phyloP scores from a whole-genome alignment of 2,329 filamentous ascomycete species.

The Achaetomium macrosporum region DNA sequence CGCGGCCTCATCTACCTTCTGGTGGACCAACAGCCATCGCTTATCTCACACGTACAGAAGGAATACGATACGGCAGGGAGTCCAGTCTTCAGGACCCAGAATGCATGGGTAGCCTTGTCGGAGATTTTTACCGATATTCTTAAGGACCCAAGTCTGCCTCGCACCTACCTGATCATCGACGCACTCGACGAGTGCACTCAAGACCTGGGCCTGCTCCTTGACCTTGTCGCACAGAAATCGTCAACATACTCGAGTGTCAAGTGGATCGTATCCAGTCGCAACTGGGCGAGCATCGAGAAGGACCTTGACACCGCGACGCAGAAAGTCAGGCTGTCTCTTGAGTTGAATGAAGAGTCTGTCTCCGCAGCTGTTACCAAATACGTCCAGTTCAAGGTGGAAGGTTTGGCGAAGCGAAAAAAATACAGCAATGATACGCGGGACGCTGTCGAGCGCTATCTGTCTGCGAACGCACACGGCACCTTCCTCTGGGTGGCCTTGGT shows the following conservation, averaged over 20 bases:
- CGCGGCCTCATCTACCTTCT: conserved; percentile 30
- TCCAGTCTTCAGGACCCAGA: conserved; percentile 31
- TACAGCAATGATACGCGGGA: conserved; percentile 22
- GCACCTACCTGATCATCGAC: conserved; percentile 38
- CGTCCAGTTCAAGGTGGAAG: conserved; percentile 31
- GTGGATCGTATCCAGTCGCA: conserved; percentile 41
- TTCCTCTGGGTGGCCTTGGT: too few species aligned
- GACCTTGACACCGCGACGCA: conserved; percentile 20
- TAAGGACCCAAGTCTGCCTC: conserved; percentile 28
- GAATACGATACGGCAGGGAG: neutral
- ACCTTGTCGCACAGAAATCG: too few species aligned
- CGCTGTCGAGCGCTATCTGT: conserved; percentile 24
- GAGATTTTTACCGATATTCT: conserved; percentile 37
- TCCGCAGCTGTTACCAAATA: conserved; percentile 32
- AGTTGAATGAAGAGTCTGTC: conserved; percentile 31
- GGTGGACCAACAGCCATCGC: conserved; percentile 26
- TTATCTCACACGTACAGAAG: conserved; percentile 32
- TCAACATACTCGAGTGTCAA: too few species aligned
- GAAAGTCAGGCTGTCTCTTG: conserved; percentile 30
- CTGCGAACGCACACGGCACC: conserved; percentile 31
- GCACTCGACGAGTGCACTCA: conserved; percentile 48
- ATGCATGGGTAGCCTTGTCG: conserved; percentile 35
- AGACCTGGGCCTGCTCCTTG: too few species aligned
- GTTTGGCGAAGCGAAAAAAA: conserved; percentile 26
- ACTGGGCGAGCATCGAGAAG: conserved; percentile 33